phyloP scores from a whole-genome alignment of 352 stramenopile genomes.

The Pythium periplocum region DNA sequence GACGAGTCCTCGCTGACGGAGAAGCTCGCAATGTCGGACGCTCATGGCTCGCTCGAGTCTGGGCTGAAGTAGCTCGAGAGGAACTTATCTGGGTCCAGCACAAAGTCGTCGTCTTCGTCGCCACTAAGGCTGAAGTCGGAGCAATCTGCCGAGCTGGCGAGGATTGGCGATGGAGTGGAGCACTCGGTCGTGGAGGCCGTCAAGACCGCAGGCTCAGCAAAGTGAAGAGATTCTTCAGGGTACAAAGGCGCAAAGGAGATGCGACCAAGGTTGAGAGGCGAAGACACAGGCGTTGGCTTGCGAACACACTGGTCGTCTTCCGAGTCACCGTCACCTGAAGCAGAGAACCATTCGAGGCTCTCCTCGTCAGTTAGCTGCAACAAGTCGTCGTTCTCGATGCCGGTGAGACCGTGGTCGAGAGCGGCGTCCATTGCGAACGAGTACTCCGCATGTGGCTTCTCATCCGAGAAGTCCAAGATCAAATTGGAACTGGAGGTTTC shows the following conservation, averaged over 20 bases:
- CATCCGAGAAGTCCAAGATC: conserved; percentile 77
- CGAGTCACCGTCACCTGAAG: conserved; percentile 18
- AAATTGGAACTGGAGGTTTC: conserved; percentile 31
- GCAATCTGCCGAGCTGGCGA: conserved; percentile 16
- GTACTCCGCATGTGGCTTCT: conserved; percentile 60
- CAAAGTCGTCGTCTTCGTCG: conserved; percentile 76
- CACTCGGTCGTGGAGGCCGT: conserved; percentile 7
- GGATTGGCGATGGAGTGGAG: conserved; percentile 23
- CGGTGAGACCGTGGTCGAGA: conserved; percentile 53
- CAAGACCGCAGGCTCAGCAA: conserved; percentile 8
- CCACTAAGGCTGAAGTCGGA: conserved; percentile 28
- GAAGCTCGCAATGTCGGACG: too few species aligned
- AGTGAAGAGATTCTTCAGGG: conserved; percentile 15
- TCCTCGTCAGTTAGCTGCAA: conserved; percentile 79
- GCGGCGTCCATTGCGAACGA: conserved; percentile 42
- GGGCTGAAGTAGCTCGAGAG: conserved; percentile 80
- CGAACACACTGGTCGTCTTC: conserved; percentile 18
- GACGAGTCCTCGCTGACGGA: conserved; percentile 1
- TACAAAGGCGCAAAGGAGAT: conserved; percentile 18
- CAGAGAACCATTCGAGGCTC: conserved; percentile 76
- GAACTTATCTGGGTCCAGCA: conserved; percentile 84
- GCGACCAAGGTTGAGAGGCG: conserved; percentile 16
- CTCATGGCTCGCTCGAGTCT: conserved; percentile 11
- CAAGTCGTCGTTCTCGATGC: conserved; percentile 78
- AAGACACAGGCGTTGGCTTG: conserved; percentile 8